phyloP scores from a whole-genome alignment of 2,329 filamentous ascomycete genomes.

The Phyllachora maydis region DNA sequence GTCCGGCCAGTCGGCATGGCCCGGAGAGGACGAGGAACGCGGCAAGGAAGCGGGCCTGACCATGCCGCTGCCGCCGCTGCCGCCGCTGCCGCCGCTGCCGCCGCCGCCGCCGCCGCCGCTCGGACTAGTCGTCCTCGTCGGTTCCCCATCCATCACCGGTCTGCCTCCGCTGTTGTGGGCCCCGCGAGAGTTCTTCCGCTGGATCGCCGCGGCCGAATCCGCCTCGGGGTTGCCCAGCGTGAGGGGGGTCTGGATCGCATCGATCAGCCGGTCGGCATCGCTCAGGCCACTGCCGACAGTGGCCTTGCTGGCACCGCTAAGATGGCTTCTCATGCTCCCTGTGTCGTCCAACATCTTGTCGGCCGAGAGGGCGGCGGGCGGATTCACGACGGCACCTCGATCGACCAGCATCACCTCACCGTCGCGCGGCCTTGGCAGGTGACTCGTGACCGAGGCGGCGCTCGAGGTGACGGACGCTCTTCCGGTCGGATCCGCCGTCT shows the following conservation, averaged over 20 bases:
- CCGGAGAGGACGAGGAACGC: too few relatives aligned
- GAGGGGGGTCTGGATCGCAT: conserved; percentile 46
- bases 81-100: too few relatives aligned
- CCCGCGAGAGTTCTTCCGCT: conserved; percentile 3
- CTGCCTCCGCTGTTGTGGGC: conserved; percentile 4
- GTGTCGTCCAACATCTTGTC: conserved; percentile 15
- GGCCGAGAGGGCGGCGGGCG: conserved; percentile 5
- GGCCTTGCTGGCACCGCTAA: conserved; percentile 23
- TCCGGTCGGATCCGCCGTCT: conserved; percentile 3
- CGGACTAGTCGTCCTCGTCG: too few relatives aligned
- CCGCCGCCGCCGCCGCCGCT: too few relatives aligned
- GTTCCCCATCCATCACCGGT: too few relatives aligned
- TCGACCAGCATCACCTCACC: conserved; percentile 44
- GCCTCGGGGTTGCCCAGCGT: conserved; percentile 11
- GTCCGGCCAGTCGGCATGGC: too few relatives aligned
- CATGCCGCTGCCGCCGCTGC: too few relatives aligned
- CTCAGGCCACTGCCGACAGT: conserved; percentile 28
- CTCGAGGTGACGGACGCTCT: conserved; percentile 7
- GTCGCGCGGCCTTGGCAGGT: conserved; percentile 11
- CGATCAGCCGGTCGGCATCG: conserved; percentile 50
- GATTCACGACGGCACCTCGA: conserved; percentile 11
- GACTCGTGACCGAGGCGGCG: conserved; percentile 11
- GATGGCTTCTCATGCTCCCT: conserved; percentile 17
- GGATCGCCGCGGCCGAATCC: conserved; percentile 1
- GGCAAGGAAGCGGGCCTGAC: too few relatives aligned